These are phyloP conservation scores for Trypanosoma boissoni DNA, from an alignment of 208 protist species.

Conservation along the genomic window DNA sequence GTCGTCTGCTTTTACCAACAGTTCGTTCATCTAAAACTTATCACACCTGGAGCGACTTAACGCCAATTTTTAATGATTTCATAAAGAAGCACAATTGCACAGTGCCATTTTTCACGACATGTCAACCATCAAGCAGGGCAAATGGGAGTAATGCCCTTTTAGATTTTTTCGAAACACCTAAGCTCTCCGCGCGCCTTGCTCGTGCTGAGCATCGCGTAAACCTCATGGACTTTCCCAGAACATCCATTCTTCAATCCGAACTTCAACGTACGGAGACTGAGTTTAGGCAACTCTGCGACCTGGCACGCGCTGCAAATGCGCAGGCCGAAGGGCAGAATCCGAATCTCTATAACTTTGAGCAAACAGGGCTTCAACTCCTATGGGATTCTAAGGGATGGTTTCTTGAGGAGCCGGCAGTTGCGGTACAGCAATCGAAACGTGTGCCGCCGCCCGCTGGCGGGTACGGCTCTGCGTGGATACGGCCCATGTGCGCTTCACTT, in stretches of 20 bases:
- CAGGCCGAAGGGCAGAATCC: not conserved
- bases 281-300: not conserved
- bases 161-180: not conserved
- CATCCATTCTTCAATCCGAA: conserved; percentile 12
- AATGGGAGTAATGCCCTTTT: not conserved
- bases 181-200: not conserved
- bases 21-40: no score
- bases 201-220: conserved; percentile 15
- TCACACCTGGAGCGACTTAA: no score
- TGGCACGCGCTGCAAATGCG: not conserved
- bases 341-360: not conserved
- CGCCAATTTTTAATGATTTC: no score
- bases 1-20: not conserved
- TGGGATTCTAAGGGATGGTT: conserved; percentile 20
- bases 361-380: conserved; percentile 12
- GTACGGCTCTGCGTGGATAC: conserved; percentile 15
- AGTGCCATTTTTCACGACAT: no score
- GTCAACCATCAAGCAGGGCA: no score
- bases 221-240: conserved; percentile 14
- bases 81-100: no score
- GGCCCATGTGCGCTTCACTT: not conserved
- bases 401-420: conserved; percentile 12
- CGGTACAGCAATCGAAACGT: not conserved
- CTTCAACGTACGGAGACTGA: conserved; percentile 13
- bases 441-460: not conserved